Conservation (phyloP, 202 grass and related monocot species). For the Schoenoplectus tabernaemontani region DNA sequence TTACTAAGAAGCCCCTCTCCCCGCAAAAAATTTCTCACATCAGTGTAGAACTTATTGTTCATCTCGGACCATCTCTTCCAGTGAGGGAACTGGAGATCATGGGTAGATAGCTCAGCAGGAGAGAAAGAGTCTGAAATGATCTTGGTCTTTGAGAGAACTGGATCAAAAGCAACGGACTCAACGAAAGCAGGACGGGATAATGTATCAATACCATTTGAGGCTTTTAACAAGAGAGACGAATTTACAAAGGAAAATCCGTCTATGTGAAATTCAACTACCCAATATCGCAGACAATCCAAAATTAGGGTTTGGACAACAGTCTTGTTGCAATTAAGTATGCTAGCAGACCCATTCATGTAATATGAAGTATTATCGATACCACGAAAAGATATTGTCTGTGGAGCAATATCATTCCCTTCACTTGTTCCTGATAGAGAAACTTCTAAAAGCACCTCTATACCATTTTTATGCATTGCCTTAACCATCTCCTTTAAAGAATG, state of each 20-base stretch:
- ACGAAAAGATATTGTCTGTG: slow-evolving; percentile 50
- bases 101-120: slow-evolving; percentile 48
- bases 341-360: slow-evolving; percentile 39
- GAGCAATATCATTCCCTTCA: slow-evolving; percentile 46
- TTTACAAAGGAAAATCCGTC: slow-evolving; percentile 93
- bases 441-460: slow-evolving; percentile 84
- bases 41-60: slow-evolving; percentile 56
- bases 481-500: slow-evolving; percentile 84
- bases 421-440: slow-evolving; percentile 61
- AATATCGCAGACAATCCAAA: slow-evolving; percentile 90
- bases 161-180: slow-evolving; percentile 82
- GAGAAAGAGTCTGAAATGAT: slow-evolving; percentile 88
- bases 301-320: slow-evolving; percentile 65
- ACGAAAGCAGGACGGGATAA: slow-evolving; percentile 60
- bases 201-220: slow-evolving; percentile 31
- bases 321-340: slow-evolving; percentile 56
- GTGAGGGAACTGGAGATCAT: slow-evolving; percentile 74
- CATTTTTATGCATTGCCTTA: slow-evolving; percentile 63
- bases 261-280: slow-evolving; percentile 84
- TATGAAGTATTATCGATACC: slow-evolving; percentile 75
- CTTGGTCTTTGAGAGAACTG: slow-evolving; percentile 76
- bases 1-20: slow-evolving; percentile 55
- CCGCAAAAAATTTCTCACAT: slow-evolving; percentile 75
- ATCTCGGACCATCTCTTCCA: slow-evolving; percentile 90
- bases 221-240: slow-evolving; percentile 61